Conservation (phyloP, 225 moss, liverwort and hornwort species). For the Thuidium tamariscinum region DNA sequence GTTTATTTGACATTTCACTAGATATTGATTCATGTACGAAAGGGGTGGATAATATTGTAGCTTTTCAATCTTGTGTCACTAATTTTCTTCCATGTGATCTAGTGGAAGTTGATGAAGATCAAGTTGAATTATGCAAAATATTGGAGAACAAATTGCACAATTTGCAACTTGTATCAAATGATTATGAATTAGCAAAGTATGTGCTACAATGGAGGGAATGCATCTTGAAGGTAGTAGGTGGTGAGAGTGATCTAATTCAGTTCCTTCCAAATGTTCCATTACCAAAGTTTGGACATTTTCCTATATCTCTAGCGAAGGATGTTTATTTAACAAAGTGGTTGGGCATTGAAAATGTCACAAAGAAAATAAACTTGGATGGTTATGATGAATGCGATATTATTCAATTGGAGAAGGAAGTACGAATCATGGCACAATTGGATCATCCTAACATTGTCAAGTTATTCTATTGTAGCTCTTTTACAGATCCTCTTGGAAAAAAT, state of each 20-base stretch:
- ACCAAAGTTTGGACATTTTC: neutral
- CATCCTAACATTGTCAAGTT: neutral
- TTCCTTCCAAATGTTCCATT: neutral
- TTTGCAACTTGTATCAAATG: fast-evolving
- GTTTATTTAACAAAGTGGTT: neutral
- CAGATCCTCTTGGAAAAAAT: neutral
- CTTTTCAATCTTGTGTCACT: neutral
- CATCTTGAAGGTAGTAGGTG: neutral
- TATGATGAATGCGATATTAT: neutral
- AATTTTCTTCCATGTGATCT: neutral
- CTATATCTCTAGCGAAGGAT: neutral
- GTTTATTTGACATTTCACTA: neutral
- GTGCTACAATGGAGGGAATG: neutral
- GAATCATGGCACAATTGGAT: neutral
- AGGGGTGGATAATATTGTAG: neutral
- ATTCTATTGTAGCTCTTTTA: neutral
- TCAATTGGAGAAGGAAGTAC: neutral
- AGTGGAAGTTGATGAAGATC: neutral
- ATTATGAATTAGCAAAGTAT: neutral
- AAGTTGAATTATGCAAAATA: neutral
- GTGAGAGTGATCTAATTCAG: neutral
- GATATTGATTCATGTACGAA: neutral
- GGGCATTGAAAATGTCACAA: neutral
- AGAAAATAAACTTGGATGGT: neutral
- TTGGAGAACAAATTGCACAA: neutral